Evolutionary conservation across 2,329 filamentous ascomycete genomes (phyloP).

Genomic region (Thielaviopsis euricoi): DNA sequence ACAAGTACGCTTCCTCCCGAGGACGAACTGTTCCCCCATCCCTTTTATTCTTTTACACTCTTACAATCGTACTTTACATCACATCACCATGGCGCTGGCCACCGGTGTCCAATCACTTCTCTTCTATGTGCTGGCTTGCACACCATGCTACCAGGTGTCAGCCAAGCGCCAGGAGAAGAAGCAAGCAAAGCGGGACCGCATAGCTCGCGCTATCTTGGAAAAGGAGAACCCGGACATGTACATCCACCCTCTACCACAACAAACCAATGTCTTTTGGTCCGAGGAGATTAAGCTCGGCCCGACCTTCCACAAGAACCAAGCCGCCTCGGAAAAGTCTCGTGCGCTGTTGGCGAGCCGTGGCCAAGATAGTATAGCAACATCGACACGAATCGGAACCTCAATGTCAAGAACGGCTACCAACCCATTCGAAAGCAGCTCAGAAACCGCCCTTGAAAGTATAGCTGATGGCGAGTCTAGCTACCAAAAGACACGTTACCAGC

Average conservation of each 20-base stretch:
- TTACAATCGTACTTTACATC: neutral
- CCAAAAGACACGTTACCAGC: conserved; percentile 50
- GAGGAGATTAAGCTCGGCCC: conserved; percentile 78
- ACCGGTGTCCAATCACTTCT: conserved; percentile 56
- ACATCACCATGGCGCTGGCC: conserved; percentile 26
- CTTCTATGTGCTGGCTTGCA: conserved; percentile 64
- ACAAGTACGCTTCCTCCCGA: neutral
- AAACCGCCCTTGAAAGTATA: conserved; percentile 9
- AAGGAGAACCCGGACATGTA: conserved; percentile 58
- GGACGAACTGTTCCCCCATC: neutral
- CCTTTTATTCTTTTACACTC: neutral
- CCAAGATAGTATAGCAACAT: conserved; percentile 9
- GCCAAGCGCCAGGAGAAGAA: conserved; percentile 54
- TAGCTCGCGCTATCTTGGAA: conserved; percentile 47
- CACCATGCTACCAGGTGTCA: conserved; percentile 57
- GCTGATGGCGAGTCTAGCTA: conserved; percentile 8
- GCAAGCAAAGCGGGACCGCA: conserved; percentile 50
- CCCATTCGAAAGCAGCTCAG: conserved; percentile 10
- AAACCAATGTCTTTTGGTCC: conserved; percentile 76
- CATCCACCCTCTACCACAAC: conserved; percentile 64
- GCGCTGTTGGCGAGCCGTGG: conserved; percentile 6
- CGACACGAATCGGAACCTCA: conserved; percentile 38
- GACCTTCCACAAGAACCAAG: conserved; percentile 45
- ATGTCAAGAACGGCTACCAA: conserved; percentile 30
- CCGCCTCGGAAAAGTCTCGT: conserved; percentile 15